Evolutionary conservation across 305 asterid genomes (phyloP).

Genomic region (Fraxinus xanthoxyloides): DNA sequence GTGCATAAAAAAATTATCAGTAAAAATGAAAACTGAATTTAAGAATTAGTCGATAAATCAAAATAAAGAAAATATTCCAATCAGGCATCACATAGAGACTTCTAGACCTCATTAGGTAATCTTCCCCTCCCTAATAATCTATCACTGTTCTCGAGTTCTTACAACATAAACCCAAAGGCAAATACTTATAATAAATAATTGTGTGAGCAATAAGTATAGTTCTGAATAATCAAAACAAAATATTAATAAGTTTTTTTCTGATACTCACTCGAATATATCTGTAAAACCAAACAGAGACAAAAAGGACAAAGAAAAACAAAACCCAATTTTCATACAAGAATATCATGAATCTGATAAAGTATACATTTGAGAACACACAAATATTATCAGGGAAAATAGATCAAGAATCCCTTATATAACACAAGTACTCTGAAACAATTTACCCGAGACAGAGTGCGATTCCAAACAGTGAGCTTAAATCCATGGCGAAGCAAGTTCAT

Average conservation of each 20-base stretch:
- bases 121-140: background rate
- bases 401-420: background rate
- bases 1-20: background rate
- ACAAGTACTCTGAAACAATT: background rate
- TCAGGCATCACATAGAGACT: background rate
- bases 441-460: slow-evolving; percentile 88
- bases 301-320: background rate
- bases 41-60: background rate
- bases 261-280: background rate
- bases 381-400: background rate
- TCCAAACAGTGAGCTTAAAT: slow-evolving; percentile 93
- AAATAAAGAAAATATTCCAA: background rate
- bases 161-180: background rate
- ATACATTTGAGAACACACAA: background rate
- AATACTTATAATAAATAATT: background rate
- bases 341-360: background rate
- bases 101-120: background rate
- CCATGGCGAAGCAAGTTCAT: slow-evolving; percentile 89
- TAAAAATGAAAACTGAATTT: background rate
- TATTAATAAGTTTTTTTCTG: background rate
- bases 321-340: background rate
- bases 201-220: background rate
- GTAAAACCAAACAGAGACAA: background rate
- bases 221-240: background rate
- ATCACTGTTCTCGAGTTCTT: background rate